Evolutionary conservation across 1,139 yeast genomes (phyloP).

Genomic region (Zygosaccharomyces pseudobailii): DNA sequence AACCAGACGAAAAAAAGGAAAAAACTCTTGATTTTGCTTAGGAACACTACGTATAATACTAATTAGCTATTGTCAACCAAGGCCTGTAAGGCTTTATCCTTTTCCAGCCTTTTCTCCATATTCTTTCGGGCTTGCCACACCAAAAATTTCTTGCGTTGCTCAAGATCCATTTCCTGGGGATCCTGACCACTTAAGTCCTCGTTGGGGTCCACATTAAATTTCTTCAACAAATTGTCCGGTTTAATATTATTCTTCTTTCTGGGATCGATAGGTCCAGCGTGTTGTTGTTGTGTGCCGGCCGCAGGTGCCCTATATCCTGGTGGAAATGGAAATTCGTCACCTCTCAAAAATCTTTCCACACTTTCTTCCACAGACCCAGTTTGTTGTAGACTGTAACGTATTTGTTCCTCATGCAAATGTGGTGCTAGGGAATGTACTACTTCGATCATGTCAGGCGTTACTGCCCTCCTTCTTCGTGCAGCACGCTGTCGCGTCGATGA

Average conservation of each 20-base stretch:
- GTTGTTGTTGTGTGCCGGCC: slow-evolving; percentile 4
- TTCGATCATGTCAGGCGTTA: slow-evolving; percentile 79
- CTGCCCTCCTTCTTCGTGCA: slow-evolving; percentile 44
- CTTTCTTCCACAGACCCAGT: slow-evolving; percentile 81
- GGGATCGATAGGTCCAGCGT: slow-evolving; percentile 19
- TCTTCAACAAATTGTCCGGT: slow-evolving; percentile 29
- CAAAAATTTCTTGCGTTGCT: slow-evolving; percentile 30
- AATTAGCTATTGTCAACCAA: background rate
- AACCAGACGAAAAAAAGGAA: too few species aligned
- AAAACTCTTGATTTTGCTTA: background rate
- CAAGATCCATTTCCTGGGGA: slow-evolving; percentile 23
- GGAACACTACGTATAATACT: background rate
- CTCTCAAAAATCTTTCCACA: slow-evolving; percentile 61
- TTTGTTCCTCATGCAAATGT: slow-evolving; percentile 61
- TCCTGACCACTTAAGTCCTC: slow-evolving; percentile 19
- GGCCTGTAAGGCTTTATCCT: slow-evolving; percentile 14
- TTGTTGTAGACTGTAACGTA: slow-evolving; percentile 54
- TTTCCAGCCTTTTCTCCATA: slow-evolving; percentile 24
- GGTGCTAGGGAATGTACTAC: slow-evolving; percentile 86
- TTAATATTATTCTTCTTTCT: slow-evolving; percentile 29
- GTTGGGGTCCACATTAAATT: slow-evolving; percentile 26
- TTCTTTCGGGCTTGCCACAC: slow-evolving; percentile 33
- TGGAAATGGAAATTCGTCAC: slow-evolving; percentile 63
- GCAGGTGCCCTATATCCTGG: slow-evolving; percentile 39
- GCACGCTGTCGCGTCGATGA: slow-evolving; percentile 7